Conservation (phyloP, 1,284 basidiomycete genomes). For the Microbotryum violaceum region DNA sequence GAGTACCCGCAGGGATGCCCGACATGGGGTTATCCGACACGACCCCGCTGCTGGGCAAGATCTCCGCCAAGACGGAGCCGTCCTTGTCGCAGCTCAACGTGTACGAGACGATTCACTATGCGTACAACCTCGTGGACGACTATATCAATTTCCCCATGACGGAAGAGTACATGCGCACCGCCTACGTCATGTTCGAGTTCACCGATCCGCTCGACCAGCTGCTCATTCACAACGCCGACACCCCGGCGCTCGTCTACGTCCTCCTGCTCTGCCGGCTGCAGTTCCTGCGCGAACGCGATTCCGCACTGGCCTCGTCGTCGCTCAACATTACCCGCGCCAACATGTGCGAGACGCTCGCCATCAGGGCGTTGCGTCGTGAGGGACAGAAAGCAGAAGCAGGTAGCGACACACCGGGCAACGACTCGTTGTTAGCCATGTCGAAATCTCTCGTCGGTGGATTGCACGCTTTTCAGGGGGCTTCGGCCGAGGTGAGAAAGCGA, state of each 20-base stretch:
- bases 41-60: too few species aligned
- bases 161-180: constrained; percentile 22
- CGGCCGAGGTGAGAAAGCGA: constrained; percentile 13
- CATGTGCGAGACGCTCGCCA: constrained; percentile 37
- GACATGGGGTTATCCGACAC: too few species aligned
- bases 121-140: not conserved
- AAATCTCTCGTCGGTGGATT: constrained; percentile 32
- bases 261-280: constrained; percentile 29
- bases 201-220: constrained; percentile 15
- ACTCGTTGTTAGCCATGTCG: constrained; percentile 30
- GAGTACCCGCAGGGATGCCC: too few species aligned
- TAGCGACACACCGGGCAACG: constrained; percentile 11
- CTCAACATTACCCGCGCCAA: constrained; percentile 34
- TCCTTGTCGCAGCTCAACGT: too few species aligned
- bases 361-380: constrained; percentile 31
- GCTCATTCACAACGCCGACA: constrained; percentile 10
- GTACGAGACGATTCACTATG: too few species aligned
- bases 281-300: constrained; percentile 24
- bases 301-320: constrained; percentile 22
- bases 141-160: constrained; percentile 23
- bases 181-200: constrained; percentile 23
- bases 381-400: constrained; percentile 5
- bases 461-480: constrained; percentile 35
- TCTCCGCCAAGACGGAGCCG: too few species aligned
- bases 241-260: constrained; percentile 27